Percentiles rank a stretch among this genome's conserved stretches.
Evolutionary conservation across 305 asterid species (phyloP).

Genomic region (Lippia alba): DNA sequence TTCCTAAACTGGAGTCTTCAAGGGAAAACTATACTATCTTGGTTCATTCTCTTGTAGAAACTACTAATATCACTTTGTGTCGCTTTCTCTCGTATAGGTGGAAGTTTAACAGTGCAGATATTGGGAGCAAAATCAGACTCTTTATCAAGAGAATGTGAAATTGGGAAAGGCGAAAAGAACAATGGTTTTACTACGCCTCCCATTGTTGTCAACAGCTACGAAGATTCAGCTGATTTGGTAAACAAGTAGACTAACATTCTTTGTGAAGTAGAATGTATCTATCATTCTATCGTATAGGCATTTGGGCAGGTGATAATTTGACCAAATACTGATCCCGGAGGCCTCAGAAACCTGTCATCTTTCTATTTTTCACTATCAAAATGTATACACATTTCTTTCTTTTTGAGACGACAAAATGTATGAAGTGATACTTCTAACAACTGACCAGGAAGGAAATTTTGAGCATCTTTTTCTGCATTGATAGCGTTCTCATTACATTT

Average conservation of each 20-base stretch:
- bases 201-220: slow-evolving; percentile 17
- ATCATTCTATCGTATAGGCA: background rate
- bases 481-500: no score
- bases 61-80: background rate
- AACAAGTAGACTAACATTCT: slow-evolving; percentile 15
- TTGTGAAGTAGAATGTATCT: background rate
- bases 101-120: slow-evolving; percentile 77
- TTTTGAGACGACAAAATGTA: no score
- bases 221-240: slow-evolving; percentile 31
- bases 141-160: slow-evolving; percentile 32
- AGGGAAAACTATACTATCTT: no score
- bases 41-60: slow-evolving; percentile 1
- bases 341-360: background rate
- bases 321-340: background rate
- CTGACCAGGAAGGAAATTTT: background rate
- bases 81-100: slow-evolving; percentile 45
- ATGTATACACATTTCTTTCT: background rate
- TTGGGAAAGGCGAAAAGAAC: slow-evolving; percentile 7
- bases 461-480: background rate
- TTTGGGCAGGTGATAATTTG: background rate
- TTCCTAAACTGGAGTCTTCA: no score
- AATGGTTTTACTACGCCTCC: slow-evolving; percentile 27
- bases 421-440: background rate
- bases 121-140: slow-evolving; percentile 58
- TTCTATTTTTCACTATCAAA: background rate